A percentile compares a stretch with the other conserved stretches of the same genome.
Conservation (phyloP, 1,284 basidiomycete genomes). For the Veloboletus limbatus region DNA sequence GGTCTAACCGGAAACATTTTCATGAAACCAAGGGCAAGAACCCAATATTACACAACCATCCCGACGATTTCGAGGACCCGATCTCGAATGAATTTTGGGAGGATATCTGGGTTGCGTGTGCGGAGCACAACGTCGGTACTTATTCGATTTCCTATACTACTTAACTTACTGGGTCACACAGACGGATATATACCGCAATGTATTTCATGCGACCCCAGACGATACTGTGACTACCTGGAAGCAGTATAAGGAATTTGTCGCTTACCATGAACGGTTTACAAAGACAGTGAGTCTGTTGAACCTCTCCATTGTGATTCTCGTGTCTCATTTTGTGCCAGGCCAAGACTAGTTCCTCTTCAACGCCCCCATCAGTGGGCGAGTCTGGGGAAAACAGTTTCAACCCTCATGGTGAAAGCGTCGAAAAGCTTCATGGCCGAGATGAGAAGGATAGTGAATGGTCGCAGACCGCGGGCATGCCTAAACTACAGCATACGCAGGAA, state of each 20-base stretch:
- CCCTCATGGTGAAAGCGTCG: slow-evolving; percentile 18
- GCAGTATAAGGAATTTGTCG: slow-evolving; percentile 84
- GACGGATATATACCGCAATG: slow-evolving; percentile 93
- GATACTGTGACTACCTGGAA: slow-evolving; percentile 93
- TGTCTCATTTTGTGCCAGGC: slow-evolving; percentile 35
- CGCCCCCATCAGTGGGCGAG: slow-evolving; percentile 53
- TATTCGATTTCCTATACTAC: slow-evolving; percentile 8
- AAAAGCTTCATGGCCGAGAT: slow-evolving; percentile 20
- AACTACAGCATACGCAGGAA: slow-evolving; percentile 15
- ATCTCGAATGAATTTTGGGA: slow-evolving; percentile 85
- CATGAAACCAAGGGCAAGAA: slow-evolving; percentile 52
- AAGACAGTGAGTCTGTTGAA: slow-evolving; percentile 49
- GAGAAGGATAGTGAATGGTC: slow-evolving; percentile 20
- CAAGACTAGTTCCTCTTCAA: slow-evolving; percentile 42
- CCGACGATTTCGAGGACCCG: slow-evolving; percentile 84
- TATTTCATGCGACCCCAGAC: slow-evolving; percentile 90
- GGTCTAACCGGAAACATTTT: slow-evolving; percentile 53
- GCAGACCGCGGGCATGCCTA: slow-evolving; percentile 11
- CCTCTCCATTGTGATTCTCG: background rate
- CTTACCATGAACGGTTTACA: slow-evolving; percentile 73
- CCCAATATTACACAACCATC: slow-evolving; percentile 68
- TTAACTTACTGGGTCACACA: slow-evolving; percentile 34
- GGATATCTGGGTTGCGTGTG: slow-evolving; percentile 81
- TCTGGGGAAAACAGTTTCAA: slow-evolving; percentile 46
- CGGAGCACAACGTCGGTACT: slow-evolving; percentile 76